Evolutionary conservation across 495 filamentous ascomycete genomes (phyloP), one percentile per base, ranked within the genome.

Genomic region (Clavariopsis aquatica): DNA sequence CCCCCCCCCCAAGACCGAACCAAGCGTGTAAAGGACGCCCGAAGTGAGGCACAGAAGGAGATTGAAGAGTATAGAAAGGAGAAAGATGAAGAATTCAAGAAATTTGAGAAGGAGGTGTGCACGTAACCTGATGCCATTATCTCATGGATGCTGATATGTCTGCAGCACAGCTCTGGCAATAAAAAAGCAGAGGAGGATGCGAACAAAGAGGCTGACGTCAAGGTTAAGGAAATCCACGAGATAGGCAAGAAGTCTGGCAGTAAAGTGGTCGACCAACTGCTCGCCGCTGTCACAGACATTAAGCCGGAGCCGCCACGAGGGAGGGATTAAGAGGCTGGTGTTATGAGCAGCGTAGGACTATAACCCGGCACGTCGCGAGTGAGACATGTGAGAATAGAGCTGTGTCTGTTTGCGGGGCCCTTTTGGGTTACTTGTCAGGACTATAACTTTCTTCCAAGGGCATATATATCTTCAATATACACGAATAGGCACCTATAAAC

Each of bases 51-150:
- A 52, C 94, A 98, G 78, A 96, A 97, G 78, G 92, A 98, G 74
- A 96, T 98, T 71, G 95, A 98, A 55, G 91, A 92, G 38, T 98
- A 98, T 82, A 83, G 85, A 74, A 88, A 87, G 63, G 74, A 89
- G 64, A 98, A 96, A 79, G 95, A 98, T 60, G 86, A 89, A 9
- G 93, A 98, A 76, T 98, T 90, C 82, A 92, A 94, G 82, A 89
- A 89, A 75, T 97, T 94, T 73, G 92, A 98, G 80, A 81, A 88
- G 51, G 88, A 97, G 86, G 94, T 97, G 76, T 28, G 72, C 60
- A 43, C 38, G 9, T 17, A 43, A 43, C 15, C 46, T n/a, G 41
- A 17, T n/a, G 47, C 19, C 47, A 29, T 22, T 61, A 38, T 19
- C 8, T 19, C 20, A n/a, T n/a, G 13, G 31, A 17, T 17, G 22